Conservation (phyloP, 441 rosid genomes). For the Iberis amara region DNA sequence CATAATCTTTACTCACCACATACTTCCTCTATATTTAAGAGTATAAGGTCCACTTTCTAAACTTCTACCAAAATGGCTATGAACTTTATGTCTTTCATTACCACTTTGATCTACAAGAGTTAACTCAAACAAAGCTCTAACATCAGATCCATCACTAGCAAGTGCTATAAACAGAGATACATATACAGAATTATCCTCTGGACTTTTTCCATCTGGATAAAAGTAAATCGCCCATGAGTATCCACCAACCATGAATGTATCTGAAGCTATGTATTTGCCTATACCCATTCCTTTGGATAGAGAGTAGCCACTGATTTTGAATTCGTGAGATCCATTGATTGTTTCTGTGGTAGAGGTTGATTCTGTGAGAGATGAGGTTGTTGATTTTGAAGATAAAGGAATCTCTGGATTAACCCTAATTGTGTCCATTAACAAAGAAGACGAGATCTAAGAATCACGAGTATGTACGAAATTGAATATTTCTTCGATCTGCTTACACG, state of each 20-base stretch:
- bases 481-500: conserved; percentile 15
- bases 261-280: conserved; percentile 63
- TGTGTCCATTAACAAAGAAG: conserved; percentile 18
- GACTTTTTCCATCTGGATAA: conserved; percentile 70
- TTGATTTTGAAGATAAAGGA: conserved; percentile 30
- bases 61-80: conserved; percentile 68
- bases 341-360: conserved; percentile 65
- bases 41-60: conserved; percentile 68
- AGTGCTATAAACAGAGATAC: conserved; percentile 68
- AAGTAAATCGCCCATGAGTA: conserved; percentile 68
- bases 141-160: conserved; percentile 68
- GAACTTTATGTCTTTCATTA: conserved; percentile 62
- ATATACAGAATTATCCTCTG: conserved; percentile 57
- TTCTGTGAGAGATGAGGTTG: conserved; percentile 30
- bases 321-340: conserved; percentile 65
- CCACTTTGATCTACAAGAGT: conserved; percentile 79
- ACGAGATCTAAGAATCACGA: conserved; percentile 22
- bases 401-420: conserved; percentile 30
- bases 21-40: conserved; percentile 65
- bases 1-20: conserved; percentile 62
- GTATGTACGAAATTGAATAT: conserved; percentile 10
- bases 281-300: conserved; percentile 56
- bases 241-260: conserved; percentile 62
- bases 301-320: conserved; percentile 64
- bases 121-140: conserved; percentile 70